A percentile compares a stretch with the other conserved stretches of the same genome.
phyloP scores from a whole-genome alignment of 306 rosid genomes.

The Dalbergia oliveri region DNA sequence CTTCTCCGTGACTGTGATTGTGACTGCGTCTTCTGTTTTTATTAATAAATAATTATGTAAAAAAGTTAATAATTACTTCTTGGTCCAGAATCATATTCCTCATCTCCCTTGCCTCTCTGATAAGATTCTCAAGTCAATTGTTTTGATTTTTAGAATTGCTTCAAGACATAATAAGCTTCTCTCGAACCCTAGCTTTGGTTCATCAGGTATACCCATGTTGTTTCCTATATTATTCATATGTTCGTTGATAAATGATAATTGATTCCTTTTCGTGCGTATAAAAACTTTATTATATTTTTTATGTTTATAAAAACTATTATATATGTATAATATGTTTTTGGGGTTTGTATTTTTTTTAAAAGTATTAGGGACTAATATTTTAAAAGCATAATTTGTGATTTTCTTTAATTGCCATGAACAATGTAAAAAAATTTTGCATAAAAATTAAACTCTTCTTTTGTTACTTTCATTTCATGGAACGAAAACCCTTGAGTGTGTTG shows the following conservation, averaged over 20 bases:
- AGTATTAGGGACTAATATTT: slow-evolving; percentile 17
- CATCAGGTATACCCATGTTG: slow-evolving; percentile 49
- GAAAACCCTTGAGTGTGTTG: slow-evolving; percentile 53
- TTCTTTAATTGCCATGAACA: no score
- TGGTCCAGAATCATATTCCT: slow-evolving; percentile 24
- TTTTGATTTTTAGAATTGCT: slow-evolving; percentile 39
- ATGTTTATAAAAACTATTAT: not conserved
- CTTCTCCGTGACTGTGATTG: not conserved
- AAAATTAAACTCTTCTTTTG: not conserved
- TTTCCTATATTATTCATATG: slow-evolving; percentile 15
- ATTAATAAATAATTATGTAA: not conserved
- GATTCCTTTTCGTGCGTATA: not conserved
- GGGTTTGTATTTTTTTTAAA: not conserved
- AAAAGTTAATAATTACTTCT: slow-evolving; percentile 1
- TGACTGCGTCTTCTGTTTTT: slow-evolving; percentile 15
- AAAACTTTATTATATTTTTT: not conserved
- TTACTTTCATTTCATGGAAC: slow-evolving; percentile 10
- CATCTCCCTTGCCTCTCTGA: slow-evolving; percentile 27
- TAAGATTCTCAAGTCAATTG: slow-evolving; percentile 42
- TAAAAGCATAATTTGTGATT: not conserved
- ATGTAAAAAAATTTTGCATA: no score
- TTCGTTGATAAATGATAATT: not conserved
- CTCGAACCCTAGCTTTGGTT: slow-evolving; percentile 48
- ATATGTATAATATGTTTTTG: not conserved
- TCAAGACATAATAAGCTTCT: slow-evolving; percentile 37